phyloP scores from a whole-genome alignment of 2,329 filamentous ascomycete species.

The Pseudocercospora cruenta region DNA sequence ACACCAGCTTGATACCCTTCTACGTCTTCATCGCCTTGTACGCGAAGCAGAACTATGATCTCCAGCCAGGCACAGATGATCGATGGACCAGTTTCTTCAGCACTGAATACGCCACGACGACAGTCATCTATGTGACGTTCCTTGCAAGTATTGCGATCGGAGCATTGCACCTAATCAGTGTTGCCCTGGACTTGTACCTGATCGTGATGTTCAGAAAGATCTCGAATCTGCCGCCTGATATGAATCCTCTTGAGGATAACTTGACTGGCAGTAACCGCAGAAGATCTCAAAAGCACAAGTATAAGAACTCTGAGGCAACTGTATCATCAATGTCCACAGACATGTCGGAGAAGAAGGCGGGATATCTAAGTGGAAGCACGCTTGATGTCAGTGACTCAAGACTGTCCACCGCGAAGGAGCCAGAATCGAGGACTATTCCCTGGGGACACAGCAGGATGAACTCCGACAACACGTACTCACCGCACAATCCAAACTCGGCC shows the following conservation, averaged over 20 bases:
- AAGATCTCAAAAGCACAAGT: constrained; percentile 67
- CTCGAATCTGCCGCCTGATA: constrained; percentile 79
- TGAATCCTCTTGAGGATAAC: constrained; percentile 90
- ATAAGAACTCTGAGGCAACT: constrained; percentile 64
- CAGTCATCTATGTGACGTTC: constrained; percentile 67
- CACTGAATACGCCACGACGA: constrained; percentile 58
- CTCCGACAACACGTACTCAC: constrained; percentile 62
- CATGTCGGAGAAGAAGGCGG: constrained; percentile 62
- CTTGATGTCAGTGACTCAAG: constrained; percentile 44
- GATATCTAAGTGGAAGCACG: constrained; percentile 52
- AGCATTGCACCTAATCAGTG: constrained; percentile 70
- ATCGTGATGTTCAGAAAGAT: constrained; percentile 81
- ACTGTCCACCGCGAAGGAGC: constrained; percentile 45
- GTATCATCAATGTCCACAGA: constrained; percentile 35
- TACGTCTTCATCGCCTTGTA: constrained; percentile 63
- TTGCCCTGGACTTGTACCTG: constrained; percentile 74
- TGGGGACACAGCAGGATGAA: constrained; percentile 77
- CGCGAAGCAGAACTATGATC: constrained; percentile 55
- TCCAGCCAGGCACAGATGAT: constrained; percentile 48
- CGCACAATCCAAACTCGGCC: constrained; percentile 54
- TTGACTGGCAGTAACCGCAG: constrained; percentile 66
- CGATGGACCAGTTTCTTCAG: constrained; percentile 73
- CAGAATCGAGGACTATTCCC: constrained; percentile 61
- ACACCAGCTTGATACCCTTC: constrained; percentile 67
- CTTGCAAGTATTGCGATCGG: constrained; percentile 67